These are phyloP conservation scores for Colletotrichum sp. DNA, from an alignment of 2,329 filamentous ascomycete genomes.

Conservation along the genomic window DNA sequence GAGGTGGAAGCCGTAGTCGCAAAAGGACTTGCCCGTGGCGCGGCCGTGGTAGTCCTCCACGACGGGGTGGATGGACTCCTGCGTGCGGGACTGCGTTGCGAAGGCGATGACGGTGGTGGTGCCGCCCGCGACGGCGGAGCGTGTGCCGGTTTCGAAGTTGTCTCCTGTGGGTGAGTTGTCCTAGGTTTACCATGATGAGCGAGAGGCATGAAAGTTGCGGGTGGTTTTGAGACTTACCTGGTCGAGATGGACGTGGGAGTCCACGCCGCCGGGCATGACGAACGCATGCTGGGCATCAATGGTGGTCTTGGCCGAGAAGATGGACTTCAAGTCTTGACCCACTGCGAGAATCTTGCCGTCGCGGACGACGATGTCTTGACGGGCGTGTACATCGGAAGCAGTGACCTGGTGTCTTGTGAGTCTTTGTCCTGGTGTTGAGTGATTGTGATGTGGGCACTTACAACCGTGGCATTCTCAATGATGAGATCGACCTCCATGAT, in stretches of 20 bases:
- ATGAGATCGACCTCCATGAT: conserved; percentile 10
- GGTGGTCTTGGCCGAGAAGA: background rate
- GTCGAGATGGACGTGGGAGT: conserved; percentile 44
- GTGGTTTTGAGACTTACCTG: conserved; percentile 36
- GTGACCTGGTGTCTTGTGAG: background rate
- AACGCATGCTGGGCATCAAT: conserved; percentile 12
- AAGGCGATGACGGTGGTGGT: conserved; percentile 65
- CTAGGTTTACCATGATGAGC: background rate
- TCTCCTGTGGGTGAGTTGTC: conserved; percentile 26
- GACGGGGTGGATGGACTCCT: conserved; percentile 48
- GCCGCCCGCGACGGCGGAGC: conserved; percentile 62
- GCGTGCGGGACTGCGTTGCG: conserved; percentile 54
- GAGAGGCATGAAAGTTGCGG: conserved; percentile 16
- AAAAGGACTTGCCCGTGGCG: conserved; percentile 51
- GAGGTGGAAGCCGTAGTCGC: conserved; percentile 63
- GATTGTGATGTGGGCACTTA: background rate
- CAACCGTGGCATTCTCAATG: conserved; percentile 10
- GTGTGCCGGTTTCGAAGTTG: conserved; percentile 47
- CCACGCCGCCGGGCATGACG: conserved; percentile 40
- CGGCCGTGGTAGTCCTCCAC: conserved; percentile 52
- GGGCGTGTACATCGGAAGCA: conserved; percentile 1
- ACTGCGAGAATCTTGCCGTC: conserved; percentile 10
- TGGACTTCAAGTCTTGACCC: background rate
- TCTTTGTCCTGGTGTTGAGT: background rate
- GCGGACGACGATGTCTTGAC: conserved; percentile 1